Conservation (phyloP, 805 yeast species). For the Gaillardinia entomophila region DNA sequence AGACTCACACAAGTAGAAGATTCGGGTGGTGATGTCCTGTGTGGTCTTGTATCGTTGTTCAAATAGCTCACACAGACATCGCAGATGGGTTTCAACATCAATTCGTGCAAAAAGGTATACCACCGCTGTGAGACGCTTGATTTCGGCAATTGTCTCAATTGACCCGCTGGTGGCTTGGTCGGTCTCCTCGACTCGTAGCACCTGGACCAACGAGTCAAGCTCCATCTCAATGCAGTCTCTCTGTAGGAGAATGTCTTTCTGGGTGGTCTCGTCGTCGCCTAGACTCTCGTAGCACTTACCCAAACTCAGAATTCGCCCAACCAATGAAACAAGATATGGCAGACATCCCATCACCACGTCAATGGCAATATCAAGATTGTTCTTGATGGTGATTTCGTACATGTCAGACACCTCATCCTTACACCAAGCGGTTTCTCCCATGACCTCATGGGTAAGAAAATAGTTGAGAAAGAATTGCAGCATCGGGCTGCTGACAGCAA, state of each 20-base stretch:
- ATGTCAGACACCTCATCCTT: constrained; percentile 15
- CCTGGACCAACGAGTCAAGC: constrained; percentile 16
- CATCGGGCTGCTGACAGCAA: constrained; percentile 21
- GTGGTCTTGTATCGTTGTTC: constrained; percentile 6
- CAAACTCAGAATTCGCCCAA: constrained; percentile 29
- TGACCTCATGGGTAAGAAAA: constrained; percentile 36
- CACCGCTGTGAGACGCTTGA: constrained; percentile 28
- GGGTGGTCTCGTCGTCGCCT: constrained; percentile 11
- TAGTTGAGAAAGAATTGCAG: constrained; percentile 31
- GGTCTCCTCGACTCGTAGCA: constrained; percentile 7
- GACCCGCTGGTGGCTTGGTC: constrained; percentile 8
- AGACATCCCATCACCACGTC: constrained; percentile 37
- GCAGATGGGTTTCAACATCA: constrained; percentile 15
- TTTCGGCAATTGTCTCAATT: constrained; percentile 23
- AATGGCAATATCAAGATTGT: constrained; percentile 26
- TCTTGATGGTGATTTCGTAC: constrained; percentile 22
- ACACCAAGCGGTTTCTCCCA: constrained; percentile 40
- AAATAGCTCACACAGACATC: neutral
- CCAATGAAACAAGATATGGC: constrained; percentile 29
- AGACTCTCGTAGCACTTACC: constrained; percentile 32
- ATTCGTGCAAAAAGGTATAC: constrained; percentile 31
- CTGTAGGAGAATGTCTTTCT: constrained; percentile 16
- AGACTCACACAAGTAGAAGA: constrained; percentile 12
- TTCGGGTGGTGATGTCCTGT: constrained; percentile 10
- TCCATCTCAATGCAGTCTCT: constrained; percentile 18